Base-by-base conservation (phyloP, 2,329 filamentous ascomycete species). In the Exophiala xenobiotica region DNA sequence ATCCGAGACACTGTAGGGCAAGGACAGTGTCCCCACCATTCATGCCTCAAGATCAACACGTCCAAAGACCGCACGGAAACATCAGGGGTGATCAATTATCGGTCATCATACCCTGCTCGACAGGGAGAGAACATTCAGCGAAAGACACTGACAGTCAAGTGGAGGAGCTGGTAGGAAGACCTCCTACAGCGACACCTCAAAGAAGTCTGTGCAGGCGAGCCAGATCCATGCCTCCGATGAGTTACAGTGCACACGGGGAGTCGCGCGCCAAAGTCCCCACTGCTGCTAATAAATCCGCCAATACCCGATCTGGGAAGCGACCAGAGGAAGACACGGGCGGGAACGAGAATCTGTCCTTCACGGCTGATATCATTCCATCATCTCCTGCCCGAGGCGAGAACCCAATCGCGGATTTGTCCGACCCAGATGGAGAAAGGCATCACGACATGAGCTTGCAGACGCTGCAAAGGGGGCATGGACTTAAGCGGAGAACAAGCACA, bases 401-500 rank as follows among this genome's bases (percentile, higher is more conserved):
- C n/a, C n/a, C n/a, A n/a, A n/a, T n/a, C n/a, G n/a, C n/a, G n/a
- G n/a, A n/a, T n/a, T n/a, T n/a, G n/a, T n/a, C n/a, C n/a, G n/a
- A n/a, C n/a, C n/a, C n/a, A n/a, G n/a, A 14, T 40, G 3, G 22
- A 20, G 20, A 40, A 7, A 6, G 3, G 37, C 37, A 39, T n/a
- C 6, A 7, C 5, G 37, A 20, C 18, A n/a, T 23, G 6, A 7
- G 23, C 18, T 14, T 27, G 6, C 14, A 20, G 16, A 6, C 45
- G 24, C 24, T 38, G 3, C n/a, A 16, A 5, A 48, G 24, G 7
- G 20, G 27, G 12, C 7, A 37, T 5, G 29, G 24, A 19, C 52
- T 57, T 31, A 51, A 54, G 19, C 48, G 51, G 38, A 51, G 47
- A 16, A 16, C 43, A 14, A 37, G 44, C 8, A 46, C 29, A 20